Percentiles rank a stretch among this genome's conserved stretches.
These are phyloP conservation scores for Plasmodium adleri DNA, from an alignment of 169 alveolate genomes.

Conservation along the genomic window DNA sequence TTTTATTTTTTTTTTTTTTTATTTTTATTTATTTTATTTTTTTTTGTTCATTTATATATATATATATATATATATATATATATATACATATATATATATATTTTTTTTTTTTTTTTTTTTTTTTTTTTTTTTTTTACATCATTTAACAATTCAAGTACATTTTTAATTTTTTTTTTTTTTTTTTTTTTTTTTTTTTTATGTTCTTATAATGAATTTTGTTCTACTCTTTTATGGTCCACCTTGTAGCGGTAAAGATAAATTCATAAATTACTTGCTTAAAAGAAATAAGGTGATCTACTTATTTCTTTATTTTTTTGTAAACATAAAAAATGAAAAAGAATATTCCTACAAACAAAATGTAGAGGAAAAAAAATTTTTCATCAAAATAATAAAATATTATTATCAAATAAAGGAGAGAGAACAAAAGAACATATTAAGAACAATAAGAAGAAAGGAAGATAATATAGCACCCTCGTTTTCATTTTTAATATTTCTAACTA, in stretches of 20 bases:
- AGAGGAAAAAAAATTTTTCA: slow-evolving; percentile 30
- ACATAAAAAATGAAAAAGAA: background rate
- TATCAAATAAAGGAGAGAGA: background rate
- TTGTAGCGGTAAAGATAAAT: slow-evolving; percentile 72
- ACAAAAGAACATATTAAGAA: slow-evolving; percentile 3
- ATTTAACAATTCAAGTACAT: background rate
- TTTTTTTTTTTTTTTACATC: background rate
- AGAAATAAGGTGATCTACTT: slow-evolving; percentile 1
- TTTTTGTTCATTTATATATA: background rate
- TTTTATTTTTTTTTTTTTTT: background rate
- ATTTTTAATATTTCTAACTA: too few species aligned
- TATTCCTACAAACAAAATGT: background rate
- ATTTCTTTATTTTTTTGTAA: slow-evolving; percentile 16
- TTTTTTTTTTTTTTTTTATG: background rate
- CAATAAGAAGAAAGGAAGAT: background rate
- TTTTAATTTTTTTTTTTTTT: background rate
- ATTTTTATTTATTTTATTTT: background rate
- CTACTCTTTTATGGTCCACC: slow-evolving; percentile 62
- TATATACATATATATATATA: background rate
- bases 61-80: background rate
- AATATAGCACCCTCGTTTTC: background rate
- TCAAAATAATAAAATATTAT: slow-evolving; percentile 37
- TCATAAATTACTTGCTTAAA: slow-evolving; percentile 31
- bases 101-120: background rate
- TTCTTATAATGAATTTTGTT: slow-evolving; percentile 27